These are phyloP conservation scores for Fusarium sp. DNA, from an alignment of 2,329 filamentous ascomycete genomes.

Conservation along the genomic window DNA sequence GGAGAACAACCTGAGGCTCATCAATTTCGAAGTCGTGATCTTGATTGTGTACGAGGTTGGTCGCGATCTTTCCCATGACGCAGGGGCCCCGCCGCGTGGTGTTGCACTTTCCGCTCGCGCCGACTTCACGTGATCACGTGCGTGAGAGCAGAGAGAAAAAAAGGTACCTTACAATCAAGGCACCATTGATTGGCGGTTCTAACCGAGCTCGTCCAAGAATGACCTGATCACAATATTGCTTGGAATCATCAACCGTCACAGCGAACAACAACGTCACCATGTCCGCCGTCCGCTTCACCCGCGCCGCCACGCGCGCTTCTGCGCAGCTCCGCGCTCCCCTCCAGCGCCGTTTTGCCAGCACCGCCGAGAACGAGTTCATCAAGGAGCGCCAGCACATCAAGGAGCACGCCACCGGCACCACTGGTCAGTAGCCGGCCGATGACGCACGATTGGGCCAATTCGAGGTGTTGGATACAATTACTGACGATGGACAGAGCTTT, in stretches of 20 bases:
- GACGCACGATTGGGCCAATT: slow-evolving; percentile 32
- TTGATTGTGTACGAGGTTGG: background rate
- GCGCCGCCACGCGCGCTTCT: slow-evolving; percentile 69
- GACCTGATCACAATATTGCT: slow-evolving; percentile 48
- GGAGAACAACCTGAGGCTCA: background rate
- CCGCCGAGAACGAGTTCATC: slow-evolving; percentile 91
- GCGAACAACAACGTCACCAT: slow-evolving; percentile 57
- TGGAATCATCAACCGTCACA: slow-evolving; percentile 37
- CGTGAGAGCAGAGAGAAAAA: background rate
- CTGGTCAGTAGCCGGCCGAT: slow-evolving; percentile 68
- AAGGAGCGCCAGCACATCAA: slow-evolving; percentile 90
- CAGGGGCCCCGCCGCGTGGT: slow-evolving; percentile 29
- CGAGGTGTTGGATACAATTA: slow-evolving; percentile 20
- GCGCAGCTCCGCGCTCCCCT: slow-evolving; percentile 66
- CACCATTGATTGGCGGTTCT: slow-evolving; percentile 45
- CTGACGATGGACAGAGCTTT: slow-evolving; percentile 74
- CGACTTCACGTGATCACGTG: slow-evolving; percentile 47
- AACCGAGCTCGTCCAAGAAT: slow-evolving; percentile 49
- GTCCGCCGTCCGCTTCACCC: slow-evolving; percentile 70
- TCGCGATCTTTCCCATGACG: slow-evolving; percentile 29
- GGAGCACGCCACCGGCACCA: slow-evolving; percentile 85
- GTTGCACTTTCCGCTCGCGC: slow-evolving; percentile 29
- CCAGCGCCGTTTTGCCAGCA: slow-evolving; percentile 78
- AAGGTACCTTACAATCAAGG: slow-evolving; percentile 47
- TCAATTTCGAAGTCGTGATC: background rate